Evolutionary conservation across 148 eudicot genomes (phyloP).

Genomic region (Fagopyrum tataricum): DNA sequence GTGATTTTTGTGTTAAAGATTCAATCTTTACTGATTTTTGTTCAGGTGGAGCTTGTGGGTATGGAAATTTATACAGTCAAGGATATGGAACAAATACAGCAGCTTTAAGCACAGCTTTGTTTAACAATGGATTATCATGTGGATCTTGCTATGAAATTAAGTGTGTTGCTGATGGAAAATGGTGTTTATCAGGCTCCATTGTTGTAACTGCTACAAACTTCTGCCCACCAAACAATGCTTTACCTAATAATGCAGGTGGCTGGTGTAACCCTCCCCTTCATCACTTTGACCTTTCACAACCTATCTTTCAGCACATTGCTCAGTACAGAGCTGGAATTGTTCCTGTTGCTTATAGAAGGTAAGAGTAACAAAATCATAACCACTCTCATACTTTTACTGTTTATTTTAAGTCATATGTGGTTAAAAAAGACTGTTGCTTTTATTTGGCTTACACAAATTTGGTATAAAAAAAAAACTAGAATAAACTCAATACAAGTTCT

Average conservation of each 20-base stretch:
- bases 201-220: slow-evolving; percentile 70
- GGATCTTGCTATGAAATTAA: slow-evolving; percentile 70
- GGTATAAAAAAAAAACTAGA: too few species aligned
- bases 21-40: background rate
- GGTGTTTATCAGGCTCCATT: slow-evolving; percentile 65
- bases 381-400: background rate
- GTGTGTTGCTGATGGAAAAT: slow-evolving; percentile 49
- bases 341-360: slow-evolving; percentile 63
- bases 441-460: too few species aligned
- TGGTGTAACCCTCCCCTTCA: slow-evolving; percentile 85
- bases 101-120: slow-evolving; percentile 63
- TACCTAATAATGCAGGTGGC: slow-evolving; percentile 47
- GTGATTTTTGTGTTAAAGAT: slow-evolving; percentile 11
- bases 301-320: slow-evolving; percentile 72
- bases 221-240: slow-evolving; percentile 63
- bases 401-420: background rate
- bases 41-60: slow-evolving; percentile 74
- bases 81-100: slow-evolving; percentile 78
- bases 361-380: background rate
- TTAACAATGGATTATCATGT: slow-evolving; percentile 64
- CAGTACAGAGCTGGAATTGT: slow-evolving; percentile 66
- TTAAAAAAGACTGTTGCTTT: too few species aligned
- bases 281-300: slow-evolving; percentile 78
- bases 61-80: slow-evolving; percentile 59
- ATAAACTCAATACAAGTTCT: too few species aligned